Conservation (phyloP, 768 basidiomycete genomes). For the Lactifluus echinatus region DNA sequence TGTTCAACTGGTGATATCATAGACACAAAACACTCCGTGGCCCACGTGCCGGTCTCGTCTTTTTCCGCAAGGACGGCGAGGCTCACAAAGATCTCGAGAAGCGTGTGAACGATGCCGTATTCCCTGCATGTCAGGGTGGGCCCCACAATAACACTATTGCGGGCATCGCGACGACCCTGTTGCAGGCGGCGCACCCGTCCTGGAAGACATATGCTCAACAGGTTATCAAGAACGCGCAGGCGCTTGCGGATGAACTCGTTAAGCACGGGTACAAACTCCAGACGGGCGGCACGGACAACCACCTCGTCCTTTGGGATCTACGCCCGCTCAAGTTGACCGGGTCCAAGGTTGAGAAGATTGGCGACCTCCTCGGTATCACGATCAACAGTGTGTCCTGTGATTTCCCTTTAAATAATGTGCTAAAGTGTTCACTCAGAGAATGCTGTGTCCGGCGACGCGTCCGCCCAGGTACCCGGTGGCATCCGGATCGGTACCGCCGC, state of each 20-base stretch:
- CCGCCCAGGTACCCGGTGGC: slow-evolving; percentile 92
- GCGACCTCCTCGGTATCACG: slow-evolving; percentile 93
- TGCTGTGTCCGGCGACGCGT: slow-evolving; percentile 93
- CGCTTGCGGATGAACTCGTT: slow-evolving; percentile 64
- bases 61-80: slow-evolving; percentile 91
- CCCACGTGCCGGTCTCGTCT: slow-evolving; percentile 94
- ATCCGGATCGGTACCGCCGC: slow-evolving; percentile 95
- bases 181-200: slow-evolving; percentile 81
- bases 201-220: slow-evolving; percentile 92
- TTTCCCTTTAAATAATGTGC: not conserved
- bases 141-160: slow-evolving; percentile 99
- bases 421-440: slow-evolving; percentile 50
- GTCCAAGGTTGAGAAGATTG: slow-evolving; percentile 96
- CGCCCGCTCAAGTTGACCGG: slow-evolving; percentile 94
- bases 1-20: not conserved
- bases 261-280: slow-evolving; percentile 90
- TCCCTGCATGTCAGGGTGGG: slow-evolving; percentile 99
- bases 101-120: slow-evolving; percentile 95
- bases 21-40: slow-evolving; percentile 99
- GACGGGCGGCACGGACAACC: slow-evolving; percentile 95
- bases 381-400: slow-evolving; percentile 67
- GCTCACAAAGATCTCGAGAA: slow-evolving; percentile 83
- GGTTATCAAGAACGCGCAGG: slow-evolving; percentile 80
- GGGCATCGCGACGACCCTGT: slow-evolving; percentile 84
- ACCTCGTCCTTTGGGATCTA: slow-evolving; percentile 96